Evolutionary conservation across 345 rosid species (phyloP).

Genomic region (Populus ilicifolia): DNA sequence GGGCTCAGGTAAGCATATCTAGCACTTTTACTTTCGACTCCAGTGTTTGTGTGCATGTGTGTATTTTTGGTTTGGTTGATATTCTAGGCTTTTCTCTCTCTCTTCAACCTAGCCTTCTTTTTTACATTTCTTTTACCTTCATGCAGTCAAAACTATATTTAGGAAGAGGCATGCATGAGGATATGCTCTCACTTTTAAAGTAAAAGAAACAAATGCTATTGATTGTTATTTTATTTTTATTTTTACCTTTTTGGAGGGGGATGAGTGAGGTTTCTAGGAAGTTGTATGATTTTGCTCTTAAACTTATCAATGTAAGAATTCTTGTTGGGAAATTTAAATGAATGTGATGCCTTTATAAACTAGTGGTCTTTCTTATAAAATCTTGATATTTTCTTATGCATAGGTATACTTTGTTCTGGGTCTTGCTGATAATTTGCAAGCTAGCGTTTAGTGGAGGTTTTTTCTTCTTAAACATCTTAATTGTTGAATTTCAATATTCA

Average conservation of each 20-base stretch:
- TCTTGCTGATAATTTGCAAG: slow-evolving; percentile 82
- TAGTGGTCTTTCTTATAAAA: slow-evolving; percentile 5
- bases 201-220: slow-evolving; percentile 33
- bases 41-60: background rate
- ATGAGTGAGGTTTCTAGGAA: background rate
- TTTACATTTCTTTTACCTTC: slow-evolving; percentile 1
- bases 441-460: slow-evolving; percentile 97
- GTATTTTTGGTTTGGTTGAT: background rate
- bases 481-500: slow-evolving; percentile 9
- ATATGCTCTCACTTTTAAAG: slow-evolving; percentile 77
- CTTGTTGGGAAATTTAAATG: background rate
- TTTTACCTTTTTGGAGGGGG: background rate
- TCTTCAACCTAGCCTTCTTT: background rate
- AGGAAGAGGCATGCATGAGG: slow-evolving; percentile 99
- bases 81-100: background rate
- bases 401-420: slow-evolving; percentile 96
- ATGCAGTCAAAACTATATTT: slow-evolving; percentile 86
- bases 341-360: slow-evolving; percentile 1
- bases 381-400: slow-evolving; percentile 17
- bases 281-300: background rate
- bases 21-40: background rate
- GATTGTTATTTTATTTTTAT: background rate
- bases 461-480: slow-evolving; percentile 13
- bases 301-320: background rate
- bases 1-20: slow-evolving; percentile 82